These are phyloP conservation scores for Fonsecaea nubica DNA, from an alignment of 2,329 filamentous ascomycete genomes.

Conservation along the genomic window DNA sequence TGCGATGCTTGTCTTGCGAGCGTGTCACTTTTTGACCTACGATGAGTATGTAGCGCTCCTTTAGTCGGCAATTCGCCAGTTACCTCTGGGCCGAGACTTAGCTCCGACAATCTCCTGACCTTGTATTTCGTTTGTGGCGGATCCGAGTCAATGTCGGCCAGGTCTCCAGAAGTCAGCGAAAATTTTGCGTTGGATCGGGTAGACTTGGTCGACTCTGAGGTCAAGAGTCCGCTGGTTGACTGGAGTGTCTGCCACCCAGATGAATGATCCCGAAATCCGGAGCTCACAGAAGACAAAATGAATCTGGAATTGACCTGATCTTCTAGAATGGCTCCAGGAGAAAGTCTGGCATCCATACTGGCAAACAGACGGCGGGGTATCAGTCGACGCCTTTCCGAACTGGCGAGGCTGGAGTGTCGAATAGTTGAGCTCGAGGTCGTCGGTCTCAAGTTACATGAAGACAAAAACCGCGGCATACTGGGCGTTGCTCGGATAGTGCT, in stretches of 20 bases:
- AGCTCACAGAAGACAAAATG: slow-evolving; percentile 13
- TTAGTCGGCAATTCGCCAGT: not conserved
- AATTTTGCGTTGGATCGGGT: slow-evolving; percentile 2
- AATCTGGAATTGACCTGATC: not conserved
- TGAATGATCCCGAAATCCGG: slow-evolving; percentile 17
- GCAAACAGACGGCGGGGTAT: slow-evolving; percentile 38
- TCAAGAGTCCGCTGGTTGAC: slow-evolving; percentile 29
- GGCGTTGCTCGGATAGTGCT: slow-evolving; percentile 22
- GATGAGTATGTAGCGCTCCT: slow-evolving; percentile 9
- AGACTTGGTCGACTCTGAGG: slow-evolving; percentile 15
- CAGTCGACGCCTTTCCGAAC: slow-evolving; percentile 31
- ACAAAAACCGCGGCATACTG: slow-evolving; percentile 6
- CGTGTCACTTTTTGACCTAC: slow-evolving; percentile 35
- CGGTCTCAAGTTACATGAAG: slow-evolving; percentile 22
- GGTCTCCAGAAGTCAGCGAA: slow-evolving; percentile 36
- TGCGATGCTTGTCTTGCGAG: slow-evolving; percentile 31
- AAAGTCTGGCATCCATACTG: slow-evolving; percentile 36
- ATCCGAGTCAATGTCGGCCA: slow-evolving; percentile 37
- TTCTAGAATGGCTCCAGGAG: slow-evolving; percentile 8
- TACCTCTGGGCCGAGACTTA: slow-evolving; percentile 22
- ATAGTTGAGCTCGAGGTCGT: slow-evolving; percentile 29
- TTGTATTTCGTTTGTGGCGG: slow-evolving; percentile 31
- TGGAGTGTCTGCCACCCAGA: slow-evolving; percentile 39
- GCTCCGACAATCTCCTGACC: slow-evolving; percentile 25
- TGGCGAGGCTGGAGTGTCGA: slow-evolving; percentile 36